Base-by-base conservation (phyloP, 495 filamentous ascomycete genomes). In the Hypoxylon fuscum region DNA sequence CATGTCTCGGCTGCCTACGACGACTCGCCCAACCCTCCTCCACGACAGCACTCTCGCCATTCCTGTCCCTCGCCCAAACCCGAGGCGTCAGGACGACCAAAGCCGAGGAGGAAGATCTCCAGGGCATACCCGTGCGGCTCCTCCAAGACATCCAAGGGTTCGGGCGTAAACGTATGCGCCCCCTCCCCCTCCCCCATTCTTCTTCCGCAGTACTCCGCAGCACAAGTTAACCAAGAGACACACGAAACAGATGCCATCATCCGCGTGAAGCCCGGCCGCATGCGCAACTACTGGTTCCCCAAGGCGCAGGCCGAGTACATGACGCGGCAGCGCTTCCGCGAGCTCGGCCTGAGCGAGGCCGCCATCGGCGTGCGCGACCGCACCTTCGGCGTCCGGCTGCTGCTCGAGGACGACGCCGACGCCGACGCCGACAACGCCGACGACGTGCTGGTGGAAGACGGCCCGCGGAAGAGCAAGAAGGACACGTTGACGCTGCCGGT, bases 71-170 rank as follows among this genome's bases (percentile, higher is more conserved):
- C 22, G 53, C 64, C 59, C 81, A 83, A 59, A 66, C 82, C 54
- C 80, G 85, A 37, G 76, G 77, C 37, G 81, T 78, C 64, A 81
- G 77, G 66, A 81, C 78, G 64, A 71, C 75, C 68, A 60, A 82
- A 77, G 65, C 56, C 66, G 57, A 74, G 71, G 37, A 78, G 74
- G 46, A 76, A 44, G 69, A 72, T 17, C 21, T 67, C 4, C 74
- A 74, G 47, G 78, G 77, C 43, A 78, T 89, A 23, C 79, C 85
- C 17, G 88, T 89, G 49, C 81, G 82, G 46, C 74, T 90, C 54
- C 71, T 86, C 5, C 66, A 80, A 59, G 84, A 89, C 66, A 81
- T 89, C 18, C 78, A 74, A 42, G 77, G 76, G 37, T 89, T 83
- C 68, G 88, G 87, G 10, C 76, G 79, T 55, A 81, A 80, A 76